Conservation (phyloP, 2,329 filamentous ascomycete species). For the Furcasterigmium sp. region DNA sequence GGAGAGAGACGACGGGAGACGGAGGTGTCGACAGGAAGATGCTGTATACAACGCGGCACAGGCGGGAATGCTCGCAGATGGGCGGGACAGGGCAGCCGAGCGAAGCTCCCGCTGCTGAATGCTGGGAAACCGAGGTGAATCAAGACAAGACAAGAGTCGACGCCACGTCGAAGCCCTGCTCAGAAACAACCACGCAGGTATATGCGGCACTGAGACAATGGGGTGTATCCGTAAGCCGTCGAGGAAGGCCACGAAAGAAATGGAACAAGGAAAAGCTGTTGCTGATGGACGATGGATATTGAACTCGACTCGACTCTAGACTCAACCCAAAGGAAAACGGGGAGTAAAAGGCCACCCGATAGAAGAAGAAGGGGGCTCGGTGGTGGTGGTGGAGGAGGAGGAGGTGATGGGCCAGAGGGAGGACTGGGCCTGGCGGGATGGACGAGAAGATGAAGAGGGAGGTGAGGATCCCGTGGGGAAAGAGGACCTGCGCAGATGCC, state of each 20-base stretch:
- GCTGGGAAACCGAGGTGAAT: not conserved
- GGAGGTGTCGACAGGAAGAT: not conserved
- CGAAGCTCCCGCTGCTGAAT: not conserved
- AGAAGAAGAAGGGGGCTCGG: constrained; percentile 9
- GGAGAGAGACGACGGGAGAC: not conserved
- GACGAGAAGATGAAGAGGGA: not conserved
- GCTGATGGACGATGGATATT: not conserved
- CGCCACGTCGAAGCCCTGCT: not conserved
- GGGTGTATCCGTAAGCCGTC: not conserved
- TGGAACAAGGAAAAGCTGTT: not conserved
- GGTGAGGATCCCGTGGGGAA: constrained; percentile 1
- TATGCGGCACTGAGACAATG: not conserved
- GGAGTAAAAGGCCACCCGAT: not conserved
- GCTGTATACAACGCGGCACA: constrained; percentile 4
- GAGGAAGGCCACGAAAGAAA: not conserved
- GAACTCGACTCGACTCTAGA: not conserved
- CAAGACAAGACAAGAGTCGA: not conserved
- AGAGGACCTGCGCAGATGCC: not conserved
- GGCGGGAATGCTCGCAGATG: not conserved
- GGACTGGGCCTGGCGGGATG: not conserved
- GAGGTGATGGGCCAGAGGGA: not conserved
- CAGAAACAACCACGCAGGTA: not conserved
- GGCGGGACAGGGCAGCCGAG: not conserved
- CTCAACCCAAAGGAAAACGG: not conserved
- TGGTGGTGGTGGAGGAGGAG: constrained; percentile 8